These are phyloP conservation scores for Kluyveromyces marxianus DNA, from an alignment of 1,139 yeast species.

Conservation along the genomic window DNA sequence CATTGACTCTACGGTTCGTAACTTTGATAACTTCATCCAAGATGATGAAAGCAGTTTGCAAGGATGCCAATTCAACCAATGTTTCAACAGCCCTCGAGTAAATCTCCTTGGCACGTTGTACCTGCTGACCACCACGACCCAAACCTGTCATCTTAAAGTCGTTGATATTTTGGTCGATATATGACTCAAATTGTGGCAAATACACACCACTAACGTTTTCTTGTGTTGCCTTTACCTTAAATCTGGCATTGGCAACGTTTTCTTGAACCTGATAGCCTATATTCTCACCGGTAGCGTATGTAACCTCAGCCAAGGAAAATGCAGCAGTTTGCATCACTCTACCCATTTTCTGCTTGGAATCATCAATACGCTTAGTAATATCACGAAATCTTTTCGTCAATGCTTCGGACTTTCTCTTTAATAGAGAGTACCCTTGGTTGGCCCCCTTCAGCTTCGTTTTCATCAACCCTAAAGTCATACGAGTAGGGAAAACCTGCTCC, in stretches of 20 bases:
- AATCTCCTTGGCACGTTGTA: conserved; percentile 86
- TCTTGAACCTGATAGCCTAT: conserved; percentile 94
- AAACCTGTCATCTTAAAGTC: conserved; percentile 95
- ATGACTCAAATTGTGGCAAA: conserved; percentile 86
- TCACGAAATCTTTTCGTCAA: conserved; percentile 93
- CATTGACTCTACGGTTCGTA: conserved; percentile 96
- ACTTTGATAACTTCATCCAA: conserved; percentile 96
- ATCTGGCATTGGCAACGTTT: conserved; percentile 82
- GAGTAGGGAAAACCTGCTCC: conserved; percentile 90
- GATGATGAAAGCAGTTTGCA: conserved; percentile 92
- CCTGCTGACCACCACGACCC: conserved; percentile 98
- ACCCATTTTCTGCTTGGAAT: conserved; percentile 95
- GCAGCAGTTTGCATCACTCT: conserved; percentile 98
- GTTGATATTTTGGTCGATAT: conserved; percentile 73
- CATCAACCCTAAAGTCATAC: conserved; percentile 95
- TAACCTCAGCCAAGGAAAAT: conserved; percentile 92
- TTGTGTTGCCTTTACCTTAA: conserved; percentile 84
- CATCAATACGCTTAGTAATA: conserved; percentile 88
- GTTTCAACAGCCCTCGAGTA: conserved; percentile 95
- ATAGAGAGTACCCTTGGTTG: conserved; percentile 86
- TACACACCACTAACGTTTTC: conserved; percentile 96
- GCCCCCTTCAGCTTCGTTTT: conserved; percentile 95
- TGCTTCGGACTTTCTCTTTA: conserved; percentile 95
- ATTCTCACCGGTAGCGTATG: conserved; percentile 94
- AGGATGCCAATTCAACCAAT: conserved; percentile 86